Base-by-base conservation (phyloP, 306 rosid genomes). In the Neltuma alba region DNA sequence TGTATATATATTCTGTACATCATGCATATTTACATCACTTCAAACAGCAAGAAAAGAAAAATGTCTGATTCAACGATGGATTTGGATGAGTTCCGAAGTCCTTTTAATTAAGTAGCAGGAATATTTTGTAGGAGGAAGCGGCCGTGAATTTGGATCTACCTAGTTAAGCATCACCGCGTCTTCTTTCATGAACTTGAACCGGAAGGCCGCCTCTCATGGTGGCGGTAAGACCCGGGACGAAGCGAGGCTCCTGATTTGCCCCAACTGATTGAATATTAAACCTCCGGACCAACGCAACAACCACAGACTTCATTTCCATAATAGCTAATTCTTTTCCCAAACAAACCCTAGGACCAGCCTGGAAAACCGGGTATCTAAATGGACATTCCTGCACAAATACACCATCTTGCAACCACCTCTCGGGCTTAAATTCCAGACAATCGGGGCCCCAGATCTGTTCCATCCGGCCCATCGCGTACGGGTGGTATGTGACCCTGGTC, bases 401-500 rank as follows among this genome's bases (percentile, higher is more conserved):
- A 0, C 93, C 98, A 0, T 83, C 79, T 0, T 69, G 76, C 70
- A 95, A 31, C 99, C 99, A 95, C 74, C 99, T 85, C 2, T 89
- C 86, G 1, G 99, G 99, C 37, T 83, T 88, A 81, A 92, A 95
- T 4, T 88, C 84, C 0, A 85, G 45, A 47, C 87, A 90, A 55
- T 93, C 93, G 0, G 92, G 78, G 13, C 98, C 98, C 99, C 99
- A 95, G 0, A 92, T 70, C 1, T 42, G 76, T 41, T 89, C 97
- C 98, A 91, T 91, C 72, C 99, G 89, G 11, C 98, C 99, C 99
- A 95, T 95, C 0, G 97, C 99, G 20, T 90, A 95, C 1, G 95
- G 97, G 58, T 95, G 98, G 61, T 91, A 95, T 0, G 97, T 95
- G 1, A 95, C 96, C 38, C 99, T 55, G 1, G 92, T 91, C 1